These are phyloP conservation scores for Vitis vinifera DNA, from an alignment of 164 flowering plant species.

Conservation along the genomic window ASM3070453v1 NC_081818.1:3213501-3214000, in stretches of 20 bases:
- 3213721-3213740: constrained; percentile 72
- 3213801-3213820: constrained; percentile 83
- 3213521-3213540: constrained; percentile 66
- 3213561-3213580: constrained; percentile 44
- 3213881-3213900: constrained; percentile 81
- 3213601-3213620: constrained; percentile 54
- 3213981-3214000: constrained; percentile 77
- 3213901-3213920: constrained; percentile 74
- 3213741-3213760: constrained; percentile 74
- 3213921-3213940: constrained; percentile 64
- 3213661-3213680: too few relatives aligned
- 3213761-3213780: constrained; percentile 68
- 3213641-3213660: too few relatives aligned
- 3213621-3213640: constrained; percentile 26
- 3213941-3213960: constrained; percentile 45
- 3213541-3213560: constrained; percentile 39
- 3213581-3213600: constrained; percentile 63
- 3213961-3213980: constrained; percentile 70
- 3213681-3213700: background rate
- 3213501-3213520: constrained; percentile 55
- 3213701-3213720: constrained; percentile 35
- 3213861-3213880: constrained; percentile 67
- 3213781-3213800: constrained; percentile 50
- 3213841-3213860: constrained; percentile 62
- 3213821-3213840: constrained; percentile 69